Conservation (phyloP, 2,329 filamentous ascomycete genomes). For the Dactylellina cionopaga region DNA sequence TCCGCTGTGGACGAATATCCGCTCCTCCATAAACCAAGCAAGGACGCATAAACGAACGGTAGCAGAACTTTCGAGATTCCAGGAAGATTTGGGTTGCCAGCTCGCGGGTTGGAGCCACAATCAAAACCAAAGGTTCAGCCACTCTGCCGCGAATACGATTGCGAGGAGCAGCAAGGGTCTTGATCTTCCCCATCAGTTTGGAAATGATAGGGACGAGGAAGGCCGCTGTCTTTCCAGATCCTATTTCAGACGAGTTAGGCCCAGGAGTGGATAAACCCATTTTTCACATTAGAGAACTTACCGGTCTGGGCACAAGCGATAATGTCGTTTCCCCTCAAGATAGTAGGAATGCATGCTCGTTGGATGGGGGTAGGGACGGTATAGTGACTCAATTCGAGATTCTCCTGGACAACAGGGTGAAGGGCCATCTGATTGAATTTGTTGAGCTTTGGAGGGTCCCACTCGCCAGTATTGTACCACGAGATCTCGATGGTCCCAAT, state of each 20-base stretch:
- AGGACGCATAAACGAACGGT: constrained; percentile 92
- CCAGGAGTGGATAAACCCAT: neutral
- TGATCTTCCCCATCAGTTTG: constrained; percentile 93
- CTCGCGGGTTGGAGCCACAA: constrained; percentile 88
- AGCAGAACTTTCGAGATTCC: constrained; percentile 90
- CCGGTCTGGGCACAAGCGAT: constrained; percentile 93
- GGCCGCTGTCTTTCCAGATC: constrained; percentile 94
- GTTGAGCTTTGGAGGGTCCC: constrained; percentile 62
- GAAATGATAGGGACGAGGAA: constrained; percentile 90
- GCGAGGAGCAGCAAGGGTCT: constrained; percentile 81
- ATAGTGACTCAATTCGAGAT: constrained; percentile 76
- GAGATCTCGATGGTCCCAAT: constrained; percentile 67
- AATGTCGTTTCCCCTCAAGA: constrained; percentile 79
- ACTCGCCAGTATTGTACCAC: constrained; percentile 69
- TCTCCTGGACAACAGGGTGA: constrained; percentile 83
- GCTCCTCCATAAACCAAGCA: constrained; percentile 89
- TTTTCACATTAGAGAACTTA: constrained; percentile 63
- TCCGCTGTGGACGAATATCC: constrained; percentile 74
- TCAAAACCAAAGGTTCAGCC: constrained; percentile 86
- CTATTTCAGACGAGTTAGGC: constrained; percentile 63
- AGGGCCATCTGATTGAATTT: constrained; percentile 79
- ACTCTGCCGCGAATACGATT: constrained; percentile 63
- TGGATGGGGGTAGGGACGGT: constrained; percentile 84
- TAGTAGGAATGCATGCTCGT: constrained; percentile 81
- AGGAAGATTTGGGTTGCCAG: constrained; percentile 94